Evolutionary conservation across 495 filamentous ascomycete genomes (phyloP), one percentile per base, ranked within the genome.

Genomic region (Aspergillus olivimuriae): DNA sequence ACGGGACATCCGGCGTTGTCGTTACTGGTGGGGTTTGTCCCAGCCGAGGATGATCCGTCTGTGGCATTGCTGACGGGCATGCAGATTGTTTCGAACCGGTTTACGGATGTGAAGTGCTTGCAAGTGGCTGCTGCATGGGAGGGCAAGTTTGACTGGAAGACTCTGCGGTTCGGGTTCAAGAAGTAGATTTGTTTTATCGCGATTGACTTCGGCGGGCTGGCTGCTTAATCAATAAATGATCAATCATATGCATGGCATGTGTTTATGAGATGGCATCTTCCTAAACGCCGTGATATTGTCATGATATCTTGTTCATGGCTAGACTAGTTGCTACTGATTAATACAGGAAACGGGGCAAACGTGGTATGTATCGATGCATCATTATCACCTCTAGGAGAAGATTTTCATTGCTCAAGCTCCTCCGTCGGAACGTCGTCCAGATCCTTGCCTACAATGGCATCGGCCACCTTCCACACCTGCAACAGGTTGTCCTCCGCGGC

Each of bases 401-500:
- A 28, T 6, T 11, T 28, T 72, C 53, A 75, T 49, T 73, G 63
- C 60, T 88, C 87, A 46, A 94, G 59, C 57, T 94, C 88, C 53
- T 89, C 80, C 41, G 82, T 79, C 4, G 84, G 79, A 41, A 90
- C 80, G 56, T 91, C 86, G 4, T 84, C 79, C 49, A 82, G 59
- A 50, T 91, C 87, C 57, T 83, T 86, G 52, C 84, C 84, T 23
- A 95, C 86, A 61, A 95, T 91, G 1, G 87, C 77, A 59, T 89
- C 82, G 1, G 89, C 82, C n/a, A 94, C 86, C 61, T 89, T 90
- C 91, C 94, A 97, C 49, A 95, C 84, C 63, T 97, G 89, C 30
- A 99, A 76, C 45, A 97, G 72, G 52, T 99, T 99, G 67, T 99
- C 94, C 57, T 99, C 94, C 2, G 92, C 91, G 9, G 91, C 90